phyloP scores from a whole-genome alignment of 2,329 filamentous ascomycete genomes.

The Colletotrichum caudatum region DNA sequence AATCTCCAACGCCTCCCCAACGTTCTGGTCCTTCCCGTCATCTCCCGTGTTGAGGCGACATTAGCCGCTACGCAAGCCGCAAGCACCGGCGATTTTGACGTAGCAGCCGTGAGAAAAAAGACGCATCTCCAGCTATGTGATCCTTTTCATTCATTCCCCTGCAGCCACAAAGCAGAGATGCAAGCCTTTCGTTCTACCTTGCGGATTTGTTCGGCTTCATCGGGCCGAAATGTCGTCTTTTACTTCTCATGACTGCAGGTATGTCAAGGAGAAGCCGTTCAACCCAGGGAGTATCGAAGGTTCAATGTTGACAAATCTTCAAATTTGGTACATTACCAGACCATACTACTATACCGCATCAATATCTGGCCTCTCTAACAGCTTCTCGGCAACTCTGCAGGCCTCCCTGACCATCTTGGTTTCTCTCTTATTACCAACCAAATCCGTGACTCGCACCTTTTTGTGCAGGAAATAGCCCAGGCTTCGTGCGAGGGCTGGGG shows the following conservation, averaged over 20 bases:
- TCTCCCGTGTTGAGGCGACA: constrained; percentile 42
- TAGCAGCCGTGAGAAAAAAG: not conserved
- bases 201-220: not conserved
- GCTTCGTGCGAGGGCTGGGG: constrained; percentile 77
- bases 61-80: constrained; percentile 30
- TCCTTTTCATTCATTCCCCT: not conserved
- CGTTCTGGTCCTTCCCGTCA: constrained; percentile 33
- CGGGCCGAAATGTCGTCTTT: not conserved
- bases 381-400: constrained; percentile 57
- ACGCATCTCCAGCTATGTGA: not conserved
- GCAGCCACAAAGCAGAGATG: not conserved
- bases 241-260: not conserved
- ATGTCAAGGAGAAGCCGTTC: not conserved
- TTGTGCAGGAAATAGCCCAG: constrained; percentile 85
- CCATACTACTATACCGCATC: not conserved
- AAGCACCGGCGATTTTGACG: not conserved
- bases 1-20: constrained; percentile 6
- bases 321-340: not conserved
- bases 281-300: not conserved
- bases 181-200: not conserved
- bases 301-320: not conserved
- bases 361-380: constrained; percentile 48
- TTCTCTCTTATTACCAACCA: constrained; percentile 62
- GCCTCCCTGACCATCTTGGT: constrained; percentile 60
- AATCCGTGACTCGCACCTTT: constrained; percentile 74